Evolutionary conservation across 2,329 filamentous ascomycete genomes (phyloP), one percentile per base, ranked within the genome.

Genomic region (Penicillium sp.): DNA sequence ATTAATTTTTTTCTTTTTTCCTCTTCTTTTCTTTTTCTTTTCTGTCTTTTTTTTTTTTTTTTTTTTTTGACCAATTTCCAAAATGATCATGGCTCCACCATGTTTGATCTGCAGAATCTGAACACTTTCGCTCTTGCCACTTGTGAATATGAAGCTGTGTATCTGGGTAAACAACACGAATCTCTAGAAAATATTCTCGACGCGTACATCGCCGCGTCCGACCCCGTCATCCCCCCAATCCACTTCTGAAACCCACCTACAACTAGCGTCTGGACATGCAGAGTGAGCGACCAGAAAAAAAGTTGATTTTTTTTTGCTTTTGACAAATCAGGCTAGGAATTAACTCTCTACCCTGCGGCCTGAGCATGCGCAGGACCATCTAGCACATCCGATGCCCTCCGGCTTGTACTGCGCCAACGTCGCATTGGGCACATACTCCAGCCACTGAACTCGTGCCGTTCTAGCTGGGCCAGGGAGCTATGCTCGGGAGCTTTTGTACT

Each of bases 341-440:
- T 36, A 39, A 36, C 15, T 49, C 41, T 43, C 12, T 12, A 16
- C 24, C 47, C 31, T 49, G 41, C 28, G 39, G 31, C 16, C 38
- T 24, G 33, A 42, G 28, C 28, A 41, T 45, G 13, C 38, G 7
- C 21, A 21, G 18, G 18, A 18, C 24, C n/a, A 28, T 42, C 41
- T 42, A 42, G 41, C 15, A 24, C 41, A 28, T 42, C 41, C 41
- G 41, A 24, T 42, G 41, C 24, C 41, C 43, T 42, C 41, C 41
- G 38, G 18, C 29, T 31, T 26, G 12, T 39, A 29, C 28, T 16
- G 21, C 18, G 34, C 49, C 42, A 52, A 34, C 31, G 53, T 55
- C 36, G 45, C 33, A 55, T 55, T 56, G 28, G 46, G 38, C 46
- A 34, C 52, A 56, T 49, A 56, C 47, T 45, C 23, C 39, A 46